Conservation (phyloP, 164 flowering plant genomes). For the Piper longum region DNA sequence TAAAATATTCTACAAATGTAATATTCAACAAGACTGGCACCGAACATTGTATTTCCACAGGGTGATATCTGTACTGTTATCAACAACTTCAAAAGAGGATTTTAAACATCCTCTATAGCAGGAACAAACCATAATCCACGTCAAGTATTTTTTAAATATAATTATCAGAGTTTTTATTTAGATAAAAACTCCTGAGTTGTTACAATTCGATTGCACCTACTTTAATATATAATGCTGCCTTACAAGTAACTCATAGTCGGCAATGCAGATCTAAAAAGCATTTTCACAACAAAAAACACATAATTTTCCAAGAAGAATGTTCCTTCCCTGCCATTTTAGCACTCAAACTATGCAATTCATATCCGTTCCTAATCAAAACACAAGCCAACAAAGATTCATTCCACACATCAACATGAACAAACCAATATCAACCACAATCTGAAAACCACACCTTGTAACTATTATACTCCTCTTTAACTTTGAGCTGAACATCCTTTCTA, state of each 20-base stretch:
- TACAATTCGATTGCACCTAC: not conserved
- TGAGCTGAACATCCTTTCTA: constrained; percentile 70
- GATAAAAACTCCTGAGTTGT: not conserved
- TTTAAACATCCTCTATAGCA: not conserved
- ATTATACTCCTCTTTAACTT: constrained; percentile 95
- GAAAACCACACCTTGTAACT: constrained; percentile 48
- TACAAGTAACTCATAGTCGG: no score
- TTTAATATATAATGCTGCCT: no score
- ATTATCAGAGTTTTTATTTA: not conserved
- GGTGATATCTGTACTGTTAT: not conserved
- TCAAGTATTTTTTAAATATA: not conserved
- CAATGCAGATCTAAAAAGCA: no score
- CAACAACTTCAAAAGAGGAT: not conserved
- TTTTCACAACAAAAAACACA: no score
- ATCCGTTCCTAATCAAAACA: no score
- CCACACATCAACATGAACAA: not conserved
- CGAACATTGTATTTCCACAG: not conserved
- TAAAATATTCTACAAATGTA: not conserved
- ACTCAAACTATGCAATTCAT: no score
- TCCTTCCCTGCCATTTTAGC: no score
- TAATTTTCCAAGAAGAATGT: no score
- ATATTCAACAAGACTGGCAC: not conserved
- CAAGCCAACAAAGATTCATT: not conserved
- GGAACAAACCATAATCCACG: no score
- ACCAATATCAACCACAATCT: no score